Percentiles rank a stretch among this genome's conserved stretches.
phyloP scores from a whole-genome alignment of 2,329 filamentous ascomycete species.

The Sclerotinia glacialis region DNA sequence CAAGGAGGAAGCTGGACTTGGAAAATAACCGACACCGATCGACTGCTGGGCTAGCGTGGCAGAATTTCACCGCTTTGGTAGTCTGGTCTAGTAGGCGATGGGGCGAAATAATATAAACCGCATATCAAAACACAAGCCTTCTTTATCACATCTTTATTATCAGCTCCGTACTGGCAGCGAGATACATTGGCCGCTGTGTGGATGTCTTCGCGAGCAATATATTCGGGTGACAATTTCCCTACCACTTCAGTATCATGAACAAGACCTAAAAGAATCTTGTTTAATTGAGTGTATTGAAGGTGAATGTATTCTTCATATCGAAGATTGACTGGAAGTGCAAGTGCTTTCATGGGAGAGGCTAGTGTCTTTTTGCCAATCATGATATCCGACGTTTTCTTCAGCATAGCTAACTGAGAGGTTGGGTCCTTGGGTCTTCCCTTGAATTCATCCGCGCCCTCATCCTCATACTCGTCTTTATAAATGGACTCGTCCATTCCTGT shows the following conservation, averaged over 20 bases:
- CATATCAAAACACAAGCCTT: neutral
- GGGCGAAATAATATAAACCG: no score
- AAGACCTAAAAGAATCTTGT: neutral
- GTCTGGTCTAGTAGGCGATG: neutral
- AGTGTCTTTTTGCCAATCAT: no score
- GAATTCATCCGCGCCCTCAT: no score
- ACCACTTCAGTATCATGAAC: neutral
- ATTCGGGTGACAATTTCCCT: neutral
- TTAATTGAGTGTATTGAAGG: no score
- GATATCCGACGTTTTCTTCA: no score
- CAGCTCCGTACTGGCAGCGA: neutral
- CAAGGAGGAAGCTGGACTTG: slow-evolving; percentile 11
- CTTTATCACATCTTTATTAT: neutral
- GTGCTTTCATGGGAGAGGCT: neutral
- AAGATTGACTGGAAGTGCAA: neutral
- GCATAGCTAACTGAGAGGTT: no score
- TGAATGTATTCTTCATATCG: no score
- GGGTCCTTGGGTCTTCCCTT: no score
- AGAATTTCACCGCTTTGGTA: slow-evolving; percentile 15
- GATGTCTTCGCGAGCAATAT: neutral
- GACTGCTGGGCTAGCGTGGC: neutral
- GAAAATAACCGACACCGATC: slow-evolving; percentile 15
- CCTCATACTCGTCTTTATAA: no score
- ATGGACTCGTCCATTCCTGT: no score
- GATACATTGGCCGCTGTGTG: neutral